Evolutionary conservation across 257 asterid genomes (phyloP).

Genomic region (Orobanche coerulescens): DNA sequence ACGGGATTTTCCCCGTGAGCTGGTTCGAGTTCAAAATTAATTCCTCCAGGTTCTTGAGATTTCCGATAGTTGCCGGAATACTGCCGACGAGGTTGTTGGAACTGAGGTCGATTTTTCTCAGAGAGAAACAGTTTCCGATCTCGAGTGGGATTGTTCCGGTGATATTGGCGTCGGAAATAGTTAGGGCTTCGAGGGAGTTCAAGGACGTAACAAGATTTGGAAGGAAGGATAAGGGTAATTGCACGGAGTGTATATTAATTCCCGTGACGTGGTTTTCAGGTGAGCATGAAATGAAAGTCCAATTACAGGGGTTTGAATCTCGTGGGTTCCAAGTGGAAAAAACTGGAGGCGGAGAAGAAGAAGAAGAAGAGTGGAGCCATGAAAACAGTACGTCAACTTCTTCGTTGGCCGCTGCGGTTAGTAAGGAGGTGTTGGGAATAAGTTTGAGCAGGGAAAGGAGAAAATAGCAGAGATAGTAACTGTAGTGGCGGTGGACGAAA

Average conservation of each 20-base stretch:
- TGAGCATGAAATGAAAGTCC: conserved; percentile 55
- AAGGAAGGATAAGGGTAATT: conserved; percentile 46
- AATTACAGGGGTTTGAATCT: conserved; percentile 52
- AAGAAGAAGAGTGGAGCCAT: conserved; percentile 48
- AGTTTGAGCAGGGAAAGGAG: conserved; percentile 26
- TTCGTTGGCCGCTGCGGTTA: conserved; percentile 16
- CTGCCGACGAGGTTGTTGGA: conserved; percentile 48
- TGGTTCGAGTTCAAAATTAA: conserved; percentile 45
- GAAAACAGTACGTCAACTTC: conserved; percentile 46
- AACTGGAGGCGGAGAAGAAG: conserved; percentile 32
- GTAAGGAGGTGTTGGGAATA: conserved; percentile 15
- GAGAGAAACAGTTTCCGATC: conserved; percentile 43
- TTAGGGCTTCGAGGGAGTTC: conserved; percentile 39
- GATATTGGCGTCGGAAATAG: conserved; percentile 55
- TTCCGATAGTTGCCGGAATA: conserved; percentile 44
- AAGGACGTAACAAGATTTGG: conserved; percentile 51
- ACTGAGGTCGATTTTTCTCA: conserved; percentile 44
- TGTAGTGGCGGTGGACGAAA: conserved; percentile 15
- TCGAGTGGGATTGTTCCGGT: conserved; percentile 58
- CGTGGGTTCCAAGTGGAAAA: conserved; percentile 48
- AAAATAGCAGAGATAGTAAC: conserved; percentile 8
- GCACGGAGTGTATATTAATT: conserved; percentile 37
- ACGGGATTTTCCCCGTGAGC: conserved; percentile 49
- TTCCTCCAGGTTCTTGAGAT: conserved; percentile 42
- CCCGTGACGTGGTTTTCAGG: conserved; percentile 31